Base-by-base conservation (phyloP, 2,329 filamentous ascomycete genomes). In the Xylariaceae sp. region DNA sequence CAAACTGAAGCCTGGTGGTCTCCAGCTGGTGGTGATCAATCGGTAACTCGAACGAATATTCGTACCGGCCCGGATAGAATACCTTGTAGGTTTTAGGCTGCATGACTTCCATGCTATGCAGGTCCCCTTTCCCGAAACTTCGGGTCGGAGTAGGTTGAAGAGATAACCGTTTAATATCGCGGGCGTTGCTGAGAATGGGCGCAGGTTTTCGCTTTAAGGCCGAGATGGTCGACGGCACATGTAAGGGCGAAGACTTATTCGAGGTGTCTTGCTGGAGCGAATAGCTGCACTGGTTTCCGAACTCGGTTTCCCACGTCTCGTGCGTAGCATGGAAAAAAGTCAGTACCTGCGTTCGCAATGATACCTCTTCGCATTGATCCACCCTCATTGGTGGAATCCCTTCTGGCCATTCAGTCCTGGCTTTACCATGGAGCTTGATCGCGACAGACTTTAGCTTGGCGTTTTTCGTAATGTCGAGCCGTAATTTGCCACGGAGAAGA, bases 321-420 rank as follows among this genome's bases (percentile, higher is more conserved):
- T 85, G 82, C 70, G 82, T 77, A 52, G 89, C 88, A 69, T 97
- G 95, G 79, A 97, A 99, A 72, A 97, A 97, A 0, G 88, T 93
- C 75, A 91, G 86, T 15, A 86, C 93, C 70, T 97, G 92, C 47
- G 89, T 93, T 74, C 95, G 88, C 61, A 97, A 81, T 2, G 87
- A 90, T 66, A 94, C 89, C 63, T 90, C 89, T 71, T 97, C 92
- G 68, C 85, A 88, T 56, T 90, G 86, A 47, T 96, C 89, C 1
- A 88, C 82, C 73, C 96, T 96, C 59, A 88, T 82, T 0, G 92
- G 92, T 2, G 94, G 93, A 35, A 97, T 94, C 54, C 92, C 91
- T 77, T 97, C 94, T 13, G 94, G 93, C 94, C 94, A 99, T 71
- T 96, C 92, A 1, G 94, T 97, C 64, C 88, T 84, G 2, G 92